Percentiles rank a stretch among this genome's conserved stretches.
Conservation (phyloP, 1,139 yeast genomes). For the Saccharomycopsis crataegensis region DNA sequence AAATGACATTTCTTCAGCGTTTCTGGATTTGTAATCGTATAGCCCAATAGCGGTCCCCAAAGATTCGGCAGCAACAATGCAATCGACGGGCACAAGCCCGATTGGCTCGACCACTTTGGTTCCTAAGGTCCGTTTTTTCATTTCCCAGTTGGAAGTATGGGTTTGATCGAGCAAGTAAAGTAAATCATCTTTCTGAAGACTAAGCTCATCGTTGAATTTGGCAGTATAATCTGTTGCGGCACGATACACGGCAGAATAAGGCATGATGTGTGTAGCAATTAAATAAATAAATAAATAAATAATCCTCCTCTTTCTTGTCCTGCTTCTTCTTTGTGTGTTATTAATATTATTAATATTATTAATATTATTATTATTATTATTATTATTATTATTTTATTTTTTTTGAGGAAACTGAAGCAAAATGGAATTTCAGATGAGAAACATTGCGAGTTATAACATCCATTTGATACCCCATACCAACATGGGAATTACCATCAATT, state of each 20-base stretch:
- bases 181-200: constrained; percentile 64
- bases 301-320: too few relatives aligned
- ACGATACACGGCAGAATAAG: constrained; percentile 57
- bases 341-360: too few relatives aligned
- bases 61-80: constrained; percentile 62
- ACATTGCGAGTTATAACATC: too few relatives aligned
- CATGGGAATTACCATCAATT: too few relatives aligned
- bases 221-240: constrained; percentile 81
- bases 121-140: constrained; percentile 81
- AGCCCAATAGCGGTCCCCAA: constrained; percentile 58
- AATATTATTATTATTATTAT: too few relatives aligned
- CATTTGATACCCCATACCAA: too few relatives aligned
- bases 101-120: constrained; percentile 86
- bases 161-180: constrained; percentile 80
- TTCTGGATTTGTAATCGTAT: constrained; percentile 83
- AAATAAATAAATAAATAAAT: too few relatives aligned
- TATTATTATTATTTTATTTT: too few relatives aligned
- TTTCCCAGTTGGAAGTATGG: constrained; percentile 96
- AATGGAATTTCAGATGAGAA: too few relatives aligned
- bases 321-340: too few relatives aligned
- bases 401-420: too few relatives aligned
- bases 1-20: constrained; percentile 85
- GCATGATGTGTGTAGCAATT: neutral
- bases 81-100: constrained; percentile 89
- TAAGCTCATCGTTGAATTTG: constrained; percentile 83